phyloP scores from a whole-genome alignment of 2,329 filamentous ascomycete species.

The Xylaria sp. region DNA sequence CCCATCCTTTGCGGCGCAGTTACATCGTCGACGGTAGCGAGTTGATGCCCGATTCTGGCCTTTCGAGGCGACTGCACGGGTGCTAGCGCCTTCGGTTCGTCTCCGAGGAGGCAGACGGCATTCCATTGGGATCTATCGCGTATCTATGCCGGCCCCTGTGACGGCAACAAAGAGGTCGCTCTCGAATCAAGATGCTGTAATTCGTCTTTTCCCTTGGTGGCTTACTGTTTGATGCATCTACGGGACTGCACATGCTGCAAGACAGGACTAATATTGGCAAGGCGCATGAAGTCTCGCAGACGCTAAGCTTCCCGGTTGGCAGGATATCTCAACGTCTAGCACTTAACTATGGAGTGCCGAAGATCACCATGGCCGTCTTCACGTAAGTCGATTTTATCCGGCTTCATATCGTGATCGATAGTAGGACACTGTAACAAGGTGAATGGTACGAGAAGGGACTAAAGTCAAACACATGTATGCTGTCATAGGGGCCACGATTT shows the following conservation, averaged over 20 bases:
- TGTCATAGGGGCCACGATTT: neutral
- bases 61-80: slow-evolving; percentile 1
- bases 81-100: slow-evolving; percentile 4
- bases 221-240: slow-evolving; percentile 24
- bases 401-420: neutral
- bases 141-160: neutral
- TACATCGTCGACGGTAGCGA: slow-evolving; percentile 7
- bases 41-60: slow-evolving; percentile 15
- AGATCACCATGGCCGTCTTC: neutral
- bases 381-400: neutral
- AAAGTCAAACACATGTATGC: neutral
- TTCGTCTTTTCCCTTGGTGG: neutral
- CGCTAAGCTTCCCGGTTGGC: slow-evolving; percentile 4
- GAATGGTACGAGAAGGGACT: neutral
- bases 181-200: neutral
- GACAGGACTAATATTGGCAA: neutral
- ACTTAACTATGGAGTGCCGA: neutral
- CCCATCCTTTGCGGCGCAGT: neutral
- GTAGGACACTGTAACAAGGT: neutral
- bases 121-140: slow-evolving; percentile 2
- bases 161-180: neutral
- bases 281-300: neutral
- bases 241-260: neutral
- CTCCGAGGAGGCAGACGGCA: neutral
- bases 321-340: neutral